Percentiles rank a stretch among this genome's conserved stretches.
Conservation (phyloP, 257 asterid genomes). For the Buddleja alternifolia region DNA sequence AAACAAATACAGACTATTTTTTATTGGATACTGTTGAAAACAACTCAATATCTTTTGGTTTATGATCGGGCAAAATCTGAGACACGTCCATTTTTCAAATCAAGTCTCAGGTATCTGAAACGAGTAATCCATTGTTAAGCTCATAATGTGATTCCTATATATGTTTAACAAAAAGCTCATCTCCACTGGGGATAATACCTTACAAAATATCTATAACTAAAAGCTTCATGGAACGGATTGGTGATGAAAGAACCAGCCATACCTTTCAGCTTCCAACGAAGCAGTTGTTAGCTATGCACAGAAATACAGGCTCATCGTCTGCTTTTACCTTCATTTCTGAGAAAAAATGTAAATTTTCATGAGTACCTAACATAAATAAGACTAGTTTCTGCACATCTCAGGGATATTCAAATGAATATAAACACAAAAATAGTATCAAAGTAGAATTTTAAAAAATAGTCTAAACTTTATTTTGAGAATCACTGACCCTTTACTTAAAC, state of each 20-base stretch:
- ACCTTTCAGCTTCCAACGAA: conserved; percentile 4
- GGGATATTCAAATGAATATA: not conserved
- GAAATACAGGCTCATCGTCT: not conserved
- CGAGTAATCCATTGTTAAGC: not conserved
- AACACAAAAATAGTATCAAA: not conserved
- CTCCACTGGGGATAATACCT: not conserved
- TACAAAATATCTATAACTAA: not conserved
- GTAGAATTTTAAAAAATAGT: not conserved
- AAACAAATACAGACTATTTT: no score
- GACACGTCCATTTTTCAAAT: no score
- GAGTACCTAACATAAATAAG: no score
- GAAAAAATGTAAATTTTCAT: not conserved
- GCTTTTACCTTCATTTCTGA: not conserved
- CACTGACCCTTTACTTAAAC: not conserved
- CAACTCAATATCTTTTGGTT: not conserved
- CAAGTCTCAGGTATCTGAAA: not conserved
- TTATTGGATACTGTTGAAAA: no score
- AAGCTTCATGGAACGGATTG: not conserved
- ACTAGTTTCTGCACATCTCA: not conserved
- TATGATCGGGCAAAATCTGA: no score
- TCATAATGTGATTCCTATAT: not conserved
- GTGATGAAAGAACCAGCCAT: not conserved
- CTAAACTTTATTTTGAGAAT: not conserved
- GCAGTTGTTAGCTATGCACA: not conserved
- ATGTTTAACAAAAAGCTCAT: not conserved